A percentile compares a stretch with the other conserved stretches of the same genome.
Evolutionary conservation across 2,329 filamentous ascomycete species (phyloP).

Genomic region (Hypoxylon sp.): DNA sequence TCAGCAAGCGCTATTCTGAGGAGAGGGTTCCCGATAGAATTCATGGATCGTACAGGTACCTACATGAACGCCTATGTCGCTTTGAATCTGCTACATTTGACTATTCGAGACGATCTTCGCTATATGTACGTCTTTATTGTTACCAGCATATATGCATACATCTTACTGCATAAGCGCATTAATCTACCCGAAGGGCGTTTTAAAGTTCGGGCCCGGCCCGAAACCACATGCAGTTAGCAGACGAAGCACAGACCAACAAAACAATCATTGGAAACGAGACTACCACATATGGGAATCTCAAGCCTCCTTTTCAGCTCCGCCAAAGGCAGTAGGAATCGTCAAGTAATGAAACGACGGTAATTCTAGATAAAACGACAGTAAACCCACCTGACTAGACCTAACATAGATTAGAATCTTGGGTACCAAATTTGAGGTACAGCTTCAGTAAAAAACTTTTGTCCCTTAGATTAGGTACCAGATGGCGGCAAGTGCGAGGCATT

Average conservation of each 20-base stretch:
- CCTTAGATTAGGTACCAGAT: too few species aligned
- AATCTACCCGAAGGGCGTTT: not conserved
- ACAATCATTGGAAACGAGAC: not conserved
- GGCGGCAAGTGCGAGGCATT: too few species aligned
- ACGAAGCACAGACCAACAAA: not conserved
- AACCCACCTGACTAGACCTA: too few species aligned
- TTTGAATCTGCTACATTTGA: not conserved
- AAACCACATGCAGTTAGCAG: too few species aligned
- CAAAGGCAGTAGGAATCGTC: too few species aligned
- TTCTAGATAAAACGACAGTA: too few species aligned
- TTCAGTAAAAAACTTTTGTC: too few species aligned
- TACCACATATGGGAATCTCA: constrained; percentile 5
- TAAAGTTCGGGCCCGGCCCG: too few species aligned
- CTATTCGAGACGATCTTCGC: not conserved
- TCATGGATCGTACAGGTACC: constrained; percentile 13
- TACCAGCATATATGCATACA: not conserved
- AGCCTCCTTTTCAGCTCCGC: constrained; percentile 11
- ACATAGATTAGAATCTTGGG: too few species aligned
- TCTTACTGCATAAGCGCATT: not conserved
- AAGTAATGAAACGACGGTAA: too few species aligned
- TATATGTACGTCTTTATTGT: constrained; percentile 1
- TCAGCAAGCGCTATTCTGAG: constrained; percentile 1
- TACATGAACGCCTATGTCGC: not conserved
- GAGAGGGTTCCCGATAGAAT: not conserved
- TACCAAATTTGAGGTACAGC: too few species aligned